Conservation (phyloP, 805 yeast species). For the Kodamaea laetipori region DNA sequence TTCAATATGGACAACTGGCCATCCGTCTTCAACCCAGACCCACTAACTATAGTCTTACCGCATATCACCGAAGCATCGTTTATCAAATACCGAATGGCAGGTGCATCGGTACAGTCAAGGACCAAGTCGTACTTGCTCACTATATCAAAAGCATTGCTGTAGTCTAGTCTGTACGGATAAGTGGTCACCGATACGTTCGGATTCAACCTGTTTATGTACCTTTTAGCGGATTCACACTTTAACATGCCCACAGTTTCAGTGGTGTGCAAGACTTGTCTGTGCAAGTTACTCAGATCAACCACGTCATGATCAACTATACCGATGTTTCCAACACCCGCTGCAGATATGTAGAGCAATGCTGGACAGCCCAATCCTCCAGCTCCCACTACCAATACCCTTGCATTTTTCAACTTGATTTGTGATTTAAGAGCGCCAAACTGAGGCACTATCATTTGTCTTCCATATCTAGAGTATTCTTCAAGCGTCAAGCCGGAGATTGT, state of each 20-base stretch:
- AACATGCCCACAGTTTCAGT: constrained; percentile 63
- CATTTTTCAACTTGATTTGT: constrained; percentile 58
- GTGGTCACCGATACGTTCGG: constrained; percentile 63
- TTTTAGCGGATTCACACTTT: constrained; percentile 80
- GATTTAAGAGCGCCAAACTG: constrained; percentile 54
- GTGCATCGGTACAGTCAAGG: constrained; percentile 94
- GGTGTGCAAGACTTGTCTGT: constrained; percentile 83
- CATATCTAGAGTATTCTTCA: constrained; percentile 82
- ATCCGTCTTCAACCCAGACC: constrained; percentile 87
- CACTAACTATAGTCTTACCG: constrained; percentile 78
- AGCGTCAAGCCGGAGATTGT: constrained; percentile 18
- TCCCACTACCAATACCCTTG: constrained; percentile 78
- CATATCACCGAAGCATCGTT: constrained; percentile 78
- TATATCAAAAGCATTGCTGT: constrained; percentile 63
- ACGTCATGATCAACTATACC: constrained; percentile 87
- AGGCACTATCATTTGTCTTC: constrained; percentile 94
- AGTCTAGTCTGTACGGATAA: constrained; percentile 52
- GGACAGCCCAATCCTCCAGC: constrained; percentile 98
- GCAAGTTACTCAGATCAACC: constrained; percentile 84
- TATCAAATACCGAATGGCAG: constrained; percentile 80
- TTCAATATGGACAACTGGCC: constrained; percentile 86
- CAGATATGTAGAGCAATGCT: constrained; percentile 77
- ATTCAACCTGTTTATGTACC: constrained; percentile 55
- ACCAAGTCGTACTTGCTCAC: constrained; percentile 70
- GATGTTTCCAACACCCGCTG: constrained; percentile 82